phyloP scores from a whole-genome alignment of 306 rosid species.

The Medicago lupulina region DNA sequence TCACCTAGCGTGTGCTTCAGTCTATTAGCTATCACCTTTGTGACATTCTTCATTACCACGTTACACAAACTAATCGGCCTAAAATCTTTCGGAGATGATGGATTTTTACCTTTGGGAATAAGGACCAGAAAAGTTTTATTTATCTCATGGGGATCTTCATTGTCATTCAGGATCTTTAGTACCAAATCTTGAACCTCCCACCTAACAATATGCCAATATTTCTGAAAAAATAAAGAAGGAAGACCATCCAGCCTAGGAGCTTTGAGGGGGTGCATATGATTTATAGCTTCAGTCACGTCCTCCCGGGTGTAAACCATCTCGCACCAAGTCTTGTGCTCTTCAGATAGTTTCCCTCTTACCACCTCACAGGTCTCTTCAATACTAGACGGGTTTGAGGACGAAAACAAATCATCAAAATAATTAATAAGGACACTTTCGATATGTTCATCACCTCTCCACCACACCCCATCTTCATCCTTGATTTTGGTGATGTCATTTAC shows the following conservation, averaged over 20 bases:
- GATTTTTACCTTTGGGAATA: neutral
- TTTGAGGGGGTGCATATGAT: neutral
- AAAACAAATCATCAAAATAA: no score
- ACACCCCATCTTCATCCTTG: no score
- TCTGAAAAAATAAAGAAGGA: neutral
- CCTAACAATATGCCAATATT: neutral
- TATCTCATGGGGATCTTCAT: neutral
- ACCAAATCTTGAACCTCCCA: neutral
- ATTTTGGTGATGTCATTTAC: no score
- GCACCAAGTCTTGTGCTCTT: no score
- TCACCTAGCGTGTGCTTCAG: no score
- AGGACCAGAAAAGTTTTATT: neutral
- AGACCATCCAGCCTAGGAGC: neutral
- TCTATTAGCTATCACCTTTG: neutral
- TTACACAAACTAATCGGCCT: neutral
- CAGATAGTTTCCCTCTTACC: no score
- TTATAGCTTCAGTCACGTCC: neutral
- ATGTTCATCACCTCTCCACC: no score
- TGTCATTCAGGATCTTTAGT: no score
- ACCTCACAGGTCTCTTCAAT: no score
- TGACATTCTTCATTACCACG: neutral
- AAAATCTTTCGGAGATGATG: neutral
- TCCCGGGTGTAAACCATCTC: neutral
- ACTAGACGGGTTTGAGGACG: no score
- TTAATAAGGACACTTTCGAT: no score